Base-by-base conservation (phyloP, 768 basidiomycete genomes). In the Hygrocybe coccinea region DNA sequence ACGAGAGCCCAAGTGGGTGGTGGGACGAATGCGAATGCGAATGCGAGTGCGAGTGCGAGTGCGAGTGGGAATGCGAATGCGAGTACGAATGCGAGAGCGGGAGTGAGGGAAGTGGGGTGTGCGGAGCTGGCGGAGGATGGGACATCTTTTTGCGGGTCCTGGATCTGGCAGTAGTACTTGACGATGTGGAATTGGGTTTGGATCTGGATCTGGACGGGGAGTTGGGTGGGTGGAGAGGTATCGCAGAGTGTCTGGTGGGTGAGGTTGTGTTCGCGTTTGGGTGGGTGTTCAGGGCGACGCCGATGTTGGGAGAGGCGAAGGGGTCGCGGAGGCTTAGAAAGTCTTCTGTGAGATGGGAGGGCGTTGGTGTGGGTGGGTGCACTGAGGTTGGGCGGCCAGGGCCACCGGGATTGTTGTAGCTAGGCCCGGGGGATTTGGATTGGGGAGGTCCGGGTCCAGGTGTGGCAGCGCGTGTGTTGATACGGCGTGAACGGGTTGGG, bases 311-410 rank as follows among this genome's bases (percentile, higher is more conserved):
- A 5, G 61, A 57, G 7, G 64, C 64, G 47, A 65, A 65, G 5
- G 64, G 64, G 55, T 65, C 64, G 50, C 58, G 52, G 25, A 65
- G 60, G 54, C 59, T 56, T 24, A 47, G 55, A 51, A 59, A 65
- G 56, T 65, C 64, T 43, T 60, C 59, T n/a, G 24, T 52, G 49
- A 55, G 44, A 9, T 55, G 54, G 44, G 57, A 21, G 39, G 62
- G 37, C 41, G 44, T 47, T 44, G 54, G 43, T 43, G 59, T 41
- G 22, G 59, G 35, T 43, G 50, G 33, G 37, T 36, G 35, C 7
- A 37, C n/a, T 5, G 14, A 8, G 3, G 3, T 2, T 11, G 50
- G 36, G 3, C 29, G 29, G 8, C 29, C 29, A 29, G 29, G 29
- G 29, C 29, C n/a, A n/a, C n/a, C n/a, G n/a, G n/a, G n/a, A n/a